Evolutionary conservation across 495 filamentous ascomycete genomes (phyloP), one percentile per base, ranked within the genome.

Genomic region (Pseudoneurospora amorphoporcata): DNA sequence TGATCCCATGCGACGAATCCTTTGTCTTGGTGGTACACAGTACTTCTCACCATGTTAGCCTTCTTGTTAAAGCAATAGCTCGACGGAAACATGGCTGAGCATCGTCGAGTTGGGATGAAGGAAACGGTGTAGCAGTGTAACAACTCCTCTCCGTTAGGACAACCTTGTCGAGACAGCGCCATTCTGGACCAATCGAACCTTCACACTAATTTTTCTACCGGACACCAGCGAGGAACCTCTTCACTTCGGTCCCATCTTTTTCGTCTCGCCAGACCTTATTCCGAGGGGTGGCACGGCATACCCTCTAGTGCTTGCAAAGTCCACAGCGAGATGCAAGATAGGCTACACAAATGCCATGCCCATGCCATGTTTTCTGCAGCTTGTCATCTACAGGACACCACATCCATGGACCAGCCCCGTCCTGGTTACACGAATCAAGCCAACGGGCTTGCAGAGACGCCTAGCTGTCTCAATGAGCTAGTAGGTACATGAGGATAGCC

Each of bases 301-400:
- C 29, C 45, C 23, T 71, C 35, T 35, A 35, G 47, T 42, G 69
- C 32, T 58, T 68, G 68, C 40, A 37, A 37, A 37, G 43, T 12
- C 38, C 32, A 39, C 72, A 69, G 41, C 37, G 32, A 47, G 39
- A 40, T 73, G n/a, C 42, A 69, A 17, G 73, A 68, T 47, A 70
- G 68, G n/a, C 32, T 68, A 72, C 43, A 69, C 47, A 47, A 47
- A 71, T 70, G 68, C 71, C 45, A 70, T 70, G 40, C 70, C 68
- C 45, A 70, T 70, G 40, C 70, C 68, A 70, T 38, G 40, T 65
- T 39, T 39, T 72, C 74, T 72, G 72, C 72, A 74, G 69, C 65
- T 70, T 73, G 74, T 75, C 69, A 72, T 39, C 38, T 58, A 41
- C 42, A 69, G 68, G 69, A 73, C 69, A 69, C 35, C 69, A 35